phyloP scores from a whole-genome alignment of 768 basidiomycete genomes.

The Chlorophyllum brunneum region DNA sequence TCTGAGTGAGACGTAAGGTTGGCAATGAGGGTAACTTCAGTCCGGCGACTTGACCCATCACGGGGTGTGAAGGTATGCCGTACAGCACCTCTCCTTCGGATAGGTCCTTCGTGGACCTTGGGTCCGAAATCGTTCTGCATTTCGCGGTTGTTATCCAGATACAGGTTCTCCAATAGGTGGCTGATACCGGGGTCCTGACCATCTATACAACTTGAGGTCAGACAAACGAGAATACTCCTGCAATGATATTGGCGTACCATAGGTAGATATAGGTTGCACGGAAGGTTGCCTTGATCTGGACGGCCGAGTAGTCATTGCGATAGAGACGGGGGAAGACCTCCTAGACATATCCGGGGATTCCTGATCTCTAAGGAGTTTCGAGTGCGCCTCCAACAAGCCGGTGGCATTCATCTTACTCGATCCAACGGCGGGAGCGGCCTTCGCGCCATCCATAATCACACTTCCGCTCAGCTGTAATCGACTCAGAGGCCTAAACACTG shows the following conservation, averaged over 20 bases:
- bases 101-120: conserved; percentile 73
- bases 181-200: conserved; percentile 88
- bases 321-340: conserved; percentile 69
- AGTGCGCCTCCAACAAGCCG: conserved; percentile 77
- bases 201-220: conserved; percentile 41
- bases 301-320: conserved; percentile 51
- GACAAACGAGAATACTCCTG: not conserved
- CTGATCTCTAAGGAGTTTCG: conserved; percentile 45
- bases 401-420: conserved; percentile 81
- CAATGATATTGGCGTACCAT: conserved; percentile 45
- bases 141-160: conserved; percentile 82
- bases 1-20: conserved; percentile 84
- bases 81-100: conserved; percentile 70
- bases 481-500: conserved; percentile 52
- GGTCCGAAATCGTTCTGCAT: conserved; percentile 92
- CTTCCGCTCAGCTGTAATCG: conserved; percentile 62
- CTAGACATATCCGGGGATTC: conserved; percentile 77
- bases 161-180: conserved; percentile 85
- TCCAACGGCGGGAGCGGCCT: conserved; percentile 87
- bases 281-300: conserved; percentile 47
- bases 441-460: conserved; percentile 57
- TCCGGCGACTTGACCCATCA: conserved; percentile 54
- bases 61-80: conserved; percentile 67
- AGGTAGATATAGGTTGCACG: conserved; percentile 61
- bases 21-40: conserved; percentile 79